Evolutionary conservation across 176 grass and related monocot species (phyloP).

Genomic region (Avena eriantha): DNA sequence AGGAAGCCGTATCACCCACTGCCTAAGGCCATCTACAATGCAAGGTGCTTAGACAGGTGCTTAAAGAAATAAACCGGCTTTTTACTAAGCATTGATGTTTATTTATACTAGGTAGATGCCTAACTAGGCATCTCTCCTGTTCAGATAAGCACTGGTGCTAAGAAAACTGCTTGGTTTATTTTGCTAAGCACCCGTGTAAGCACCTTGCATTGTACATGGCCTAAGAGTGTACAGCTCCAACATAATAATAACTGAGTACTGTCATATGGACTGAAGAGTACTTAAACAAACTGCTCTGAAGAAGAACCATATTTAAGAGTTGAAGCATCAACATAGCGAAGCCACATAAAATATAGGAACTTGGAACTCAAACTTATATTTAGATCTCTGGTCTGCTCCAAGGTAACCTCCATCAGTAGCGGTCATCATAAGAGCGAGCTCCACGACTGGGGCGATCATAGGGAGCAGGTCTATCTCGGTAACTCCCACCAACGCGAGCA

Average conservation of each 20-base stretch:
- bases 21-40: not conserved
- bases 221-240: slow-evolving; percentile 27
- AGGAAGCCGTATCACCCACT: slow-evolving; percentile 32
- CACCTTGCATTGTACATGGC: too few species aligned
- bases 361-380: slow-evolving; percentile 36
- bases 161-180: too few species aligned
- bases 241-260: slow-evolving; percentile 44
- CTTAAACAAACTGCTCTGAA: slow-evolving; percentile 40
- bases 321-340: slow-evolving; percentile 39
- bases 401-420: slow-evolving; percentile 64
- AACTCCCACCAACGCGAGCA: slow-evolving; percentile 61
- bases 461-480: slow-evolving; percentile 65
- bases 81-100: too few species aligned
- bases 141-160: too few species aligned
- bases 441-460: slow-evolving; percentile 83
- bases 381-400: slow-evolving; percentile 28
- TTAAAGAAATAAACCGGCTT: too few species aligned
- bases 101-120: too few species aligned
- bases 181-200: too few species aligned
- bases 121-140: too few species aligned
- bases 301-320: slow-evolving; percentile 2
- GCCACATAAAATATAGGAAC: slow-evolving; percentile 35
- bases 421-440: slow-evolving; percentile 68
- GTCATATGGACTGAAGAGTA: slow-evolving; percentile 21
- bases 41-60: too few species aligned